Percentiles rank a stretch among this genome's conserved stretches.
Conservation (phyloP, 805 yeast genomes). For the Sugiyamaella mastotermitis region DNA sequence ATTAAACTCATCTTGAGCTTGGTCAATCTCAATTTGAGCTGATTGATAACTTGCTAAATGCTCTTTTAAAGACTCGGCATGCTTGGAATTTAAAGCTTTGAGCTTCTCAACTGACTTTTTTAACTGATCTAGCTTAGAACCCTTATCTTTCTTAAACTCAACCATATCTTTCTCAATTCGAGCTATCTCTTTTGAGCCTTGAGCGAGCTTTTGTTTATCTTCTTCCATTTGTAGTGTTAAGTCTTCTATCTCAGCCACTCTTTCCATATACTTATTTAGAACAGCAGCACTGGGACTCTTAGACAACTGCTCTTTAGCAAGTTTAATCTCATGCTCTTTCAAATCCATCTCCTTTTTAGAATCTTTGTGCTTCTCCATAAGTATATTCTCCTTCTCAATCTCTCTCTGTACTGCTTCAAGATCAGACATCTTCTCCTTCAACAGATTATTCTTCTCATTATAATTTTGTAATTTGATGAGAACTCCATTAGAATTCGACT, state of each 20-base stretch:
- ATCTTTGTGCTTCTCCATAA: constrained; percentile 20
- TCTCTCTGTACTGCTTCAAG: constrained; percentile 36
- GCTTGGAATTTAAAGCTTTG: constrained; percentile 29
- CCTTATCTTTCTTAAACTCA: constrained; percentile 76
- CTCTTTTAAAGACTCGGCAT: constrained; percentile 38
- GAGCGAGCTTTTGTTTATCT: constrained; percentile 30
- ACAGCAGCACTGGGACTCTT: constrained; percentile 24
- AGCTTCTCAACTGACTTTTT: constrained; percentile 36
- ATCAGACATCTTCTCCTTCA: constrained; percentile 39
- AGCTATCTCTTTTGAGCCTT: constrained; percentile 40
- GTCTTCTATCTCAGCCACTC: constrained; percentile 40
- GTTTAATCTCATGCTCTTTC: constrained; percentile 27
- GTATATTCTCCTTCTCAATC: constrained; percentile 36
- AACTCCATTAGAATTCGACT: constrained; percentile 50
- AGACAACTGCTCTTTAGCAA: constrained; percentile 23
- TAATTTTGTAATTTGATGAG: constrained; percentile 61
- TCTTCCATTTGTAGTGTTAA: constrained; percentile 36
- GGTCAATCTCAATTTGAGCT: constrained; percentile 66
- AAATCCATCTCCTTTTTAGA: constrained; percentile 25
- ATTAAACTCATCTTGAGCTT: constrained; percentile 50
- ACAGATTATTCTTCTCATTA: constrained; percentile 39
- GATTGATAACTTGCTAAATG: constrained; percentile 54
- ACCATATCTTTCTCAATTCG: constrained; percentile 67
- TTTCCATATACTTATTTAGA: constrained; percentile 27
- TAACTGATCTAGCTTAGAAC: constrained; percentile 63